A percentile compares a stretch with the other conserved stretches of the same genome.
phyloP scores from a whole-genome alignment of 768 basidiomycete species.

The Lyophyllum shimeji region DNA sequence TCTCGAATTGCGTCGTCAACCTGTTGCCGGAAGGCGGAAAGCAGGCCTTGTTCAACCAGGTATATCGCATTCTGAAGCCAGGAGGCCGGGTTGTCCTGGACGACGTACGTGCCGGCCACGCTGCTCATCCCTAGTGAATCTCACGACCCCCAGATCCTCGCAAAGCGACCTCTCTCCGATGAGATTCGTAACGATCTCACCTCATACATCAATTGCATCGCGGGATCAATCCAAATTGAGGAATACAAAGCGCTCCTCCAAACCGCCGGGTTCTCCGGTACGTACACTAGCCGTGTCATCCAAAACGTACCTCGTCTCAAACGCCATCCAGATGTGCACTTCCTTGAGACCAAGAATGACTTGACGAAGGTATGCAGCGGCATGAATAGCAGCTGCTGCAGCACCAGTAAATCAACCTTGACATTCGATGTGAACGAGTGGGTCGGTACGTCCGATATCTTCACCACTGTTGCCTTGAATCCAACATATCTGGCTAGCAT shows the following conservation, averaged over 20 bases:
- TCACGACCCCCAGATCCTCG: conserved; percentile 37
- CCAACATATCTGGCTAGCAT: conserved; percentile 36
- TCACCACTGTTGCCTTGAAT: not conserved
- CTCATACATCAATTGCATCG: conserved; percentile 44
- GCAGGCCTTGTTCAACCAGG: conserved; percentile 42
- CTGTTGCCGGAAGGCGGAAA: conserved; percentile 44
- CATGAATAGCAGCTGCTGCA: not conserved
- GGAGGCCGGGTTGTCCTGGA: conserved; percentile 54
- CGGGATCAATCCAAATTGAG: conserved; percentile 40
- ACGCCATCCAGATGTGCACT: conserved; percentile 32
- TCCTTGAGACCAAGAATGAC: conserved; percentile 41
- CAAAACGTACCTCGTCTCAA: not conserved
- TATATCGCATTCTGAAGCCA: conserved; percentile 49
- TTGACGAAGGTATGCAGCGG: conserved; percentile 33
- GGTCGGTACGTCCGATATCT: conserved; percentile 34
- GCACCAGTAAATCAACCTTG: not conserved
- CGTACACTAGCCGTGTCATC: not conserved
- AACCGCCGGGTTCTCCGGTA: conserved; percentile 44
- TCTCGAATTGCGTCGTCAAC: conserved; percentile 61
- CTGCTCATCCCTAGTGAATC: not conserved
- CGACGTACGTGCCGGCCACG: conserved; percentile 38
- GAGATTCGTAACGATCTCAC: conserved; percentile 38
- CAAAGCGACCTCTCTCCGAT: conserved; percentile 42
- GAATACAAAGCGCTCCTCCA: conserved; percentile 38
- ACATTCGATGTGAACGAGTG: conserved; percentile 42